These are phyloP conservation scores for Globisporangium echinulatum DNA, from an alignment of 352 stramenopile species.

Conservation along the genomic window DNA sequence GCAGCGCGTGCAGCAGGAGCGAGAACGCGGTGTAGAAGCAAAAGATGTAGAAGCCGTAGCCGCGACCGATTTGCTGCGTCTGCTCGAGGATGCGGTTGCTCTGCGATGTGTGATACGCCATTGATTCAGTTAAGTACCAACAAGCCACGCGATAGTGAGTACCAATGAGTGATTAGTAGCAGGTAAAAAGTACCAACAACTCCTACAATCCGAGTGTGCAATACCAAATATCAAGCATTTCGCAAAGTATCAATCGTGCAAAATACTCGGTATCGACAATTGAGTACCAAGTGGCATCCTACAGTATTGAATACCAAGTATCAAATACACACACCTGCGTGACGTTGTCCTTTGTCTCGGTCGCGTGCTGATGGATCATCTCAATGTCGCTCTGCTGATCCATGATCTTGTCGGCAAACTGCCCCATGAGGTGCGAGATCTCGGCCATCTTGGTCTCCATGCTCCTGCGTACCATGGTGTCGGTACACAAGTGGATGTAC, in stretches of 20 bases:
- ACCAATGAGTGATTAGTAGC: too few relatives aligned
- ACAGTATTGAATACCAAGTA: too few relatives aligned
- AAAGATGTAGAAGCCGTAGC: conserved; percentile 84
- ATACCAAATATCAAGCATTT: too few relatives aligned
- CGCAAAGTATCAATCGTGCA: too few relatives aligned
- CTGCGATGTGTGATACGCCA: conserved; percentile 11
- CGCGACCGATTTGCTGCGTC: conserved; percentile 63
- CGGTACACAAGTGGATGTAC: too few relatives aligned
- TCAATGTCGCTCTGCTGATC: conserved; percentile 77
- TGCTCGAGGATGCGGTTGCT: conserved; percentile 76
- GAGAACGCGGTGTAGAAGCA: conserved; percentile 77
- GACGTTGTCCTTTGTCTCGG: conserved; percentile 68
- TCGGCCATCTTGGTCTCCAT: conserved; percentile 84
- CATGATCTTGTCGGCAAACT: conserved; percentile 84
- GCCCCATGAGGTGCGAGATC: conserved; percentile 79
- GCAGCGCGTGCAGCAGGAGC: conserved; percentile 61
- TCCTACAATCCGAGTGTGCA: too few relatives aligned
- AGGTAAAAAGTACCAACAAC: too few relatives aligned
- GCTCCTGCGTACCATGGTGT: conserved; percentile 25
- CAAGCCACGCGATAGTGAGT: too few relatives aligned
- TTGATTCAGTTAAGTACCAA: too few relatives aligned
- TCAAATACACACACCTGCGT: conserved; percentile 30
- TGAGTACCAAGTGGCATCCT: too few relatives aligned
- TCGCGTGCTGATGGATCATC: conserved; percentile 63
- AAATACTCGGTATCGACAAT: too few relatives aligned